Conservation (phyloP, 192 early-diverging fungal species). For the Backusella parvicylindrica region DNA sequence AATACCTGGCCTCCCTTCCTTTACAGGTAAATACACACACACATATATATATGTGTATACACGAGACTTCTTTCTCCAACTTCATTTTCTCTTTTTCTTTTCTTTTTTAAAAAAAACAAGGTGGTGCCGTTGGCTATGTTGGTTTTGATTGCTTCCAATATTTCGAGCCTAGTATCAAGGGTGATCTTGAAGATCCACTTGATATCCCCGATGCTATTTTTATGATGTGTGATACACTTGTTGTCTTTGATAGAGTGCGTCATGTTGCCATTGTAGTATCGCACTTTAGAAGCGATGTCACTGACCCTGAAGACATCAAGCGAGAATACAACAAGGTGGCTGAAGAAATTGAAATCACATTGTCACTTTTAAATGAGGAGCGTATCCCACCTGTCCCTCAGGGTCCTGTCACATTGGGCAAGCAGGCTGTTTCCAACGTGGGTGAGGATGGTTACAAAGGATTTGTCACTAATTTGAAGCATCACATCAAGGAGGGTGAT, state of each 20-base stretch:
- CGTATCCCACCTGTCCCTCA: conserved; percentile 79
- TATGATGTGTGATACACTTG: conserved; percentile 92
- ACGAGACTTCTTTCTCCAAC: neutral
- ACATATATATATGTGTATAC: neutral
- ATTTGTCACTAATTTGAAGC: conserved; percentile 85
- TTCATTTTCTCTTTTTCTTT: too few species aligned
- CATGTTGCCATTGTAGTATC: conserved; percentile 90
- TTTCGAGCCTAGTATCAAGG: conserved; percentile 92
- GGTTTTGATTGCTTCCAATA: conserved; percentile 96
- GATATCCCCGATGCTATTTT: conserved; percentile 92
- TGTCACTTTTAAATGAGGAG: conserved; percentile 68
- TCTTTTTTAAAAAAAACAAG: conserved; percentile 34
- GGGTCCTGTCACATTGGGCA: conserved; percentile 59
- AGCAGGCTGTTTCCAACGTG: conserved; percentile 80
- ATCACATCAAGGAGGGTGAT: conserved; percentile 92
- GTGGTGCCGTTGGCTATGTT: conserved; percentile 97
- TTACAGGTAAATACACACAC: conserved; percentile 70
- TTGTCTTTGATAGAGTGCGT: conserved; percentile 94
- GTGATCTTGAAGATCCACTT: conserved; percentile 78
- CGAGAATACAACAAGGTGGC: conserved; percentile 68
- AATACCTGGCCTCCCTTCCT: conserved; percentile 78
- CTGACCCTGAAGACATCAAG: conserved; percentile 51
- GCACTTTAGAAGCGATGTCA: conserved; percentile 71
- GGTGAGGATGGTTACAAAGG: conserved; percentile 87
- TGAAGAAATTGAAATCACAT: conserved; percentile 63